Percentiles rank a stretch among this genome's conserved stretches.
Evolutionary conservation across 148 eudicot genomes (phyloP).

Genomic region (Camellia granthamiana): DNA sequence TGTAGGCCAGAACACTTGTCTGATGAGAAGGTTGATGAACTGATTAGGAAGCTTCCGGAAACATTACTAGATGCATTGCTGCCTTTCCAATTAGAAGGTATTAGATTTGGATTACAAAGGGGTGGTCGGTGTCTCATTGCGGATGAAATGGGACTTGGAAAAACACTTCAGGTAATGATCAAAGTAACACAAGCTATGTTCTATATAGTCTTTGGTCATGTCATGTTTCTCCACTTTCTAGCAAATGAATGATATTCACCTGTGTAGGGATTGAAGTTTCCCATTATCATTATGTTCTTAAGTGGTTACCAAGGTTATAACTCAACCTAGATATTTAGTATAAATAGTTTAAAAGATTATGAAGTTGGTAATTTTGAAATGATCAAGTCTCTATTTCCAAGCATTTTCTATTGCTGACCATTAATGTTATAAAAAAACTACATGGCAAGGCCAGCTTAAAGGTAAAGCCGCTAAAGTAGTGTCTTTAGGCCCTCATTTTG

Average conservation of each 20-base stretch:
- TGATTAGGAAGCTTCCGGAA: conserved; percentile 61
- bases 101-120: conserved; percentile 79
- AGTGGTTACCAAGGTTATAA: background rate
- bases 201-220: conserved; percentile 1
- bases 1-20: conserved; percentile 93
- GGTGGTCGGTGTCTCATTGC: conserved; percentile 98
- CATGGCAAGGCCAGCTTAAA: too few species aligned
- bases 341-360: background rate
- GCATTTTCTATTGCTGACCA: background rate
- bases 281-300: background rate
- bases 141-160: conserved; percentile 99
- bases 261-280: background rate
- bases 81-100: conserved; percentile 90
- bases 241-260: background rate
- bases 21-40: conserved; percentile 77
- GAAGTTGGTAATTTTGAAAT: background rate
- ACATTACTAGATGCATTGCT: conserved; percentile 51
- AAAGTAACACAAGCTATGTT: background rate
- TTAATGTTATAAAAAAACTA: background rate
- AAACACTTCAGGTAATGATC: conserved; percentile 84
- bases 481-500: too few species aligned
- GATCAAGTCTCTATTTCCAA: background rate
- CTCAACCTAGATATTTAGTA: background rate
- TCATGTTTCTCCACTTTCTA: background rate
- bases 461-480: too few species aligned